Evolutionary conservation across 495 filamentous ascomycete genomes (phyloP).

Genomic region (Penicillium argentinense): DNA sequence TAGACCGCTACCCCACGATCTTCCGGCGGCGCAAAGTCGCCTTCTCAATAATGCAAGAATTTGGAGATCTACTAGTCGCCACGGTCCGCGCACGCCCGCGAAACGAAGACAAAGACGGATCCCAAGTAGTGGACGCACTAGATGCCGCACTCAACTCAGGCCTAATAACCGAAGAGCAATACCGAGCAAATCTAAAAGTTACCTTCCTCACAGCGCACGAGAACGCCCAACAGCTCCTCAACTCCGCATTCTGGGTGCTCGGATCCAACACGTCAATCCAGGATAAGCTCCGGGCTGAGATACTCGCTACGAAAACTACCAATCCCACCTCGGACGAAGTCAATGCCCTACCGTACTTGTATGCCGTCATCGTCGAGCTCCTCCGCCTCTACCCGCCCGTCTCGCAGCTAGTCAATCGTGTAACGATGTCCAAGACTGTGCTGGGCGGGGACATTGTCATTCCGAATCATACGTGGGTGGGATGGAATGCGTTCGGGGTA

Average conservation of each 20-base stretch:
- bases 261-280: constrained; percentile 25
- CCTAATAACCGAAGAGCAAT: constrained; percentile 28
- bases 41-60: constrained; percentile 29
- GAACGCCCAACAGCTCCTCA: constrained; percentile 34
- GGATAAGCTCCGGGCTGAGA: constrained; percentile 27
- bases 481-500: constrained; percentile 37
- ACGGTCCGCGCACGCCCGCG: constrained; percentile 17
- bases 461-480: constrained; percentile 32
- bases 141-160: constrained; percentile 20
- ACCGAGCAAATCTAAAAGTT: constrained; percentile 35
- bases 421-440: constrained; percentile 3
- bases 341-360: constrained; percentile 35
- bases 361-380: constrained; percentile 35
- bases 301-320: constrained; percentile 1
- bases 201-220: constrained; percentile 37
- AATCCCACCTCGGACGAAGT: constrained; percentile 21
- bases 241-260: constrained; percentile 32
- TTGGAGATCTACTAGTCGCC: constrained; percentile 25
- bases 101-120: constrained; percentile 1
- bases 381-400: constrained; percentile 44
- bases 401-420: constrained; percentile 36
- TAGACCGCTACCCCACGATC: constrained; percentile 29
- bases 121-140: constrained; percentile 26
- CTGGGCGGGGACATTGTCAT: constrained; percentile 31
- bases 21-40: constrained; percentile 26